Evolutionary conservation across 2,329 filamentous ascomycete species (phyloP).

Genomic region (Periconia sp.): DNA sequence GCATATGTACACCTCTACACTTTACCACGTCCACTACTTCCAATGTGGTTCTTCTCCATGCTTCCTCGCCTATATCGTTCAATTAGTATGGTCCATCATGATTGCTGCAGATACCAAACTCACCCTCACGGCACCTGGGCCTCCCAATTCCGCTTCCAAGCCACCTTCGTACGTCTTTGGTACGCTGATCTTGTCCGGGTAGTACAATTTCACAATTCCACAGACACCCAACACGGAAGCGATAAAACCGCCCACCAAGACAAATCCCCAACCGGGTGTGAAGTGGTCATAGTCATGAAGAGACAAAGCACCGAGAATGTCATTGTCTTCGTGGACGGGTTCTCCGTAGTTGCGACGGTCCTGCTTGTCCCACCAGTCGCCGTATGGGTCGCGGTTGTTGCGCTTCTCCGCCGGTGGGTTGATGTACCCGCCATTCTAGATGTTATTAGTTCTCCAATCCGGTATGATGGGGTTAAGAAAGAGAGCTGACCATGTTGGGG

Average conservation of each 20-base stretch:
- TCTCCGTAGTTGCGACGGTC: conserved; percentile 97
- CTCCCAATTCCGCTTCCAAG: conserved; percentile 52
- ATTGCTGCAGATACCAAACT: conserved; percentile 13
- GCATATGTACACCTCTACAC: conserved; percentile 4
- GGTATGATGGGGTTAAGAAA: neutral
- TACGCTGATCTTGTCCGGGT: conserved; percentile 50
- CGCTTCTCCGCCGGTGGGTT: conserved; percentile 82
- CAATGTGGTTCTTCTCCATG: conserved; percentile 15
- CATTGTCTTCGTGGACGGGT: conserved; percentile 94
- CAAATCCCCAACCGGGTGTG: conserved; percentile 69
- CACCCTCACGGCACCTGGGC: conserved; percentile 45
- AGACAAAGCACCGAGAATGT: conserved; percentile 86
- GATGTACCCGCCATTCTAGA: conserved; percentile 81
- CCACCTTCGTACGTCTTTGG: conserved; percentile 51
- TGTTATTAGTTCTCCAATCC: conserved; percentile 17
- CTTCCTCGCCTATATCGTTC: conserved; percentile 16
- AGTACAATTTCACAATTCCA: conserved; percentile 41
- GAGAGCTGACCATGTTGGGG: conserved; percentile 63
- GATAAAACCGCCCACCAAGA: conserved; percentile 54
- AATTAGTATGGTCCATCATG: neutral
- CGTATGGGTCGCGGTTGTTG: conserved; percentile 89
- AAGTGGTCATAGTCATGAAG: conserved; percentile 87
- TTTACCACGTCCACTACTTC: neutral
- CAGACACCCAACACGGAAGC: conserved; percentile 44
- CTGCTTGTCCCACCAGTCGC: conserved; percentile 95